A percentile compares a stretch with the other conserved stretches of the same genome.
phyloP scores from a whole-genome alignment of 2,329 filamentous ascomycete species.

The Apiospora malaysiana region DNA sequence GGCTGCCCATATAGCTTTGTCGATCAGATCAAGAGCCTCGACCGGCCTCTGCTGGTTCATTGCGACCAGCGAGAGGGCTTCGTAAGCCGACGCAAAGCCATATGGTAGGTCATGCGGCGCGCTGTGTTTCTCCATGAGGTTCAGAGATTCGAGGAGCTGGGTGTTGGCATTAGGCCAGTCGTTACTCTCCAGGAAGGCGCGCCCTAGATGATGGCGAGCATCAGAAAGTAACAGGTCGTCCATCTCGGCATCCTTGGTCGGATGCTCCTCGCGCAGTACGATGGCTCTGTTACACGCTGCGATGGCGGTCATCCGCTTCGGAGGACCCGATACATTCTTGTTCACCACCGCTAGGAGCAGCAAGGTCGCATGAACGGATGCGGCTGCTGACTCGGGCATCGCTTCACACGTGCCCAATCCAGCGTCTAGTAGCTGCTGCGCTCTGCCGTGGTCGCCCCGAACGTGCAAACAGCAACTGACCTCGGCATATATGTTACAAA shows the following conservation, averaged over 20 bases:
- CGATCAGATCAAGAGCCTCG: neutral
- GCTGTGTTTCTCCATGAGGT: neutral
- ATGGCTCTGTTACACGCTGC: neutral
- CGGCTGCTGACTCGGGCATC: neutral
- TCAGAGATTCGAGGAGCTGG: neutral
- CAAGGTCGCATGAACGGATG: neutral
- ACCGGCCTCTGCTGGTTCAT: neutral
- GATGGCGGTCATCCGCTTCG: neutral
- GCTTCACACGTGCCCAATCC: neutral
- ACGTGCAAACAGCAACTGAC: neutral
- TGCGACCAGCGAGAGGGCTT: neutral
- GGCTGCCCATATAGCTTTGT: neutral
- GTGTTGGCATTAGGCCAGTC: neutral
- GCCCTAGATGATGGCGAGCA: neutral
- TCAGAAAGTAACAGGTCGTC: neutral
- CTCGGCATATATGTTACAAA: neutral
- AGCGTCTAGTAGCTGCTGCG: neutral
- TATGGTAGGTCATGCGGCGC: neutral
- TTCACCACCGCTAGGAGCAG: neutral
- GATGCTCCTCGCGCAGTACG: neutral
- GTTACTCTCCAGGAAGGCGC: neutral
- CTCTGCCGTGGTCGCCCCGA: neutral
- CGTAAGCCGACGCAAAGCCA: neutral
- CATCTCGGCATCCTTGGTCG: neutral
- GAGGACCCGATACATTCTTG: neutral